These are phyloP conservation scores for Diaporthe citri DNA, from an alignment of 2,329 filamentous ascomycete species.

Conservation along the genomic window DNA sequence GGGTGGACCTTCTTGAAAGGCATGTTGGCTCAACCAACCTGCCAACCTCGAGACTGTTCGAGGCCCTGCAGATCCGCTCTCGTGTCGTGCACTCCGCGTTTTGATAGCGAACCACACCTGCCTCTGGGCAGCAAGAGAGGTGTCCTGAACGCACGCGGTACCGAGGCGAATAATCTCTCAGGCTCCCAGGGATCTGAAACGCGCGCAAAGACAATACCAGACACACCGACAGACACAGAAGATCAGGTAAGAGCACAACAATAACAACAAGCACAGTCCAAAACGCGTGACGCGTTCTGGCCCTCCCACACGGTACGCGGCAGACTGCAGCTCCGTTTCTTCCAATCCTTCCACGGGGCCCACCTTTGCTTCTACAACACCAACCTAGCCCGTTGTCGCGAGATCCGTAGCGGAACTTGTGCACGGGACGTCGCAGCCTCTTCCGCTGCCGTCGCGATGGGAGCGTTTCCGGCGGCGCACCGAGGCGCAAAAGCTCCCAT, in stretches of 20 bases:
- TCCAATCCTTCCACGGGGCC: slow-evolving; percentile 17
- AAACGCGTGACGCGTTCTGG: slow-evolving; percentile 37
- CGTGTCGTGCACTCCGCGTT: slow-evolving; percentile 32
- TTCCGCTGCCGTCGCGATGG: slow-evolving; percentile 4
- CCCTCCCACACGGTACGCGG: slow-evolving; percentile 26
- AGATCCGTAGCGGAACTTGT: not conserved
- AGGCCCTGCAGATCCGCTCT: slow-evolving; percentile 24
- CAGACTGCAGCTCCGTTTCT: slow-evolving; percentile 18
- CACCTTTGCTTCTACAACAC: slow-evolving; percentile 26
- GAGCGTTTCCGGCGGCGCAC: slow-evolving; percentile 17
- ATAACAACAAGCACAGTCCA: slow-evolving; percentile 32
- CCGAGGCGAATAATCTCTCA: slow-evolving; percentile 19
- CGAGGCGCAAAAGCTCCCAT: slow-evolving; percentile 26
- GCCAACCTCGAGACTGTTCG: slow-evolving; percentile 14
- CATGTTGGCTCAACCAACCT: slow-evolving; percentile 19
- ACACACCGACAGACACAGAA: slow-evolving; percentile 30
- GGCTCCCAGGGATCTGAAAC: slow-evolving; percentile 23
- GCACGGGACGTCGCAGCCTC: not conserved
- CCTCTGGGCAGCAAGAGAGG: slow-evolving; percentile 13
- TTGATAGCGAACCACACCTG: slow-evolving; percentile 23
- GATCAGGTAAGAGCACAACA: slow-evolving; percentile 20
- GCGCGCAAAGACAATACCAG: slow-evolving; percentile 23
- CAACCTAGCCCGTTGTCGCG: slow-evolving; percentile 14
- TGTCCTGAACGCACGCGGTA: slow-evolving; percentile 15
- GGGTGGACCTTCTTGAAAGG: slow-evolving; percentile 8